Conservation (phyloP, 352 stramenopile genomes). For the Thalassiosira mediterranea region DNA sequence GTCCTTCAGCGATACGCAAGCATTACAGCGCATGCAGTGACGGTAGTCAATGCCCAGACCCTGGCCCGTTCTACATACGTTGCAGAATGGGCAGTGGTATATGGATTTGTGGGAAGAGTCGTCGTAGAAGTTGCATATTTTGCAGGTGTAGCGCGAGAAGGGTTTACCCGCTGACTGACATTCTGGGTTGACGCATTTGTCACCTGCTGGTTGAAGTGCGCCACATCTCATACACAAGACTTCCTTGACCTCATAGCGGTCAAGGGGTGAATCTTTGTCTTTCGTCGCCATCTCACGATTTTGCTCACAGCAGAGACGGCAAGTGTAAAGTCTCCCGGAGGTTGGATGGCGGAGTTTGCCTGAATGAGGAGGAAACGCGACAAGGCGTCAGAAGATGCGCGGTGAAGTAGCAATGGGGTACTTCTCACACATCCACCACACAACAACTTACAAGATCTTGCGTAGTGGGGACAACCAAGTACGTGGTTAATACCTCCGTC, state of each 20-base stretch:
- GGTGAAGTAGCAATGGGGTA: conserved; percentile 58
- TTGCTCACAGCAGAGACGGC: conserved; percentile 82
- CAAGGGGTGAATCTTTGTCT: conserved; percentile 86
- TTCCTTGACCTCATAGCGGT: conserved; percentile 92
- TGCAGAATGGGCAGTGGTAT: conserved; percentile 98
- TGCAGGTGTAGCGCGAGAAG: conserved; percentile 93
- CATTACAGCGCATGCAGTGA: conserved; percentile 98
- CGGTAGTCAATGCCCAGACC: conserved; percentile 96
- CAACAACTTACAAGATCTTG: conserved; percentile 68
- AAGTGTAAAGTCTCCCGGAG: conserved; percentile 84
- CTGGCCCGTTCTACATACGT: conserved; percentile 94
- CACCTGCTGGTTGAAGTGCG: conserved; percentile 69
- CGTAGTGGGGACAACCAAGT: conserved; percentile 80
- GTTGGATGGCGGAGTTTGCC: conserved; percentile 74
- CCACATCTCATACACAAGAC: conserved; percentile 92
- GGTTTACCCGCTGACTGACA: conserved; percentile 80
- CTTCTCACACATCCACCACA: conserved; percentile 4
- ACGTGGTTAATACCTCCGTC: conserved; percentile 65
- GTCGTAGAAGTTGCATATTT: conserved; percentile 95
- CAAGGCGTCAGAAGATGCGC: conserved; percentile 19
- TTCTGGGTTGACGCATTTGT: conserved; percentile 73
- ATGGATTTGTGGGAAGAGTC: conserved; percentile 91
- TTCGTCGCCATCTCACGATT: conserved; percentile 67
- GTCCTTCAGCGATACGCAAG: conserved; percentile 91
- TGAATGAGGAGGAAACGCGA: conserved; percentile 46